phyloP scores from a whole-genome alignment of 495 filamentous ascomycete species.

The Penicillium antarcticum region DNA sequence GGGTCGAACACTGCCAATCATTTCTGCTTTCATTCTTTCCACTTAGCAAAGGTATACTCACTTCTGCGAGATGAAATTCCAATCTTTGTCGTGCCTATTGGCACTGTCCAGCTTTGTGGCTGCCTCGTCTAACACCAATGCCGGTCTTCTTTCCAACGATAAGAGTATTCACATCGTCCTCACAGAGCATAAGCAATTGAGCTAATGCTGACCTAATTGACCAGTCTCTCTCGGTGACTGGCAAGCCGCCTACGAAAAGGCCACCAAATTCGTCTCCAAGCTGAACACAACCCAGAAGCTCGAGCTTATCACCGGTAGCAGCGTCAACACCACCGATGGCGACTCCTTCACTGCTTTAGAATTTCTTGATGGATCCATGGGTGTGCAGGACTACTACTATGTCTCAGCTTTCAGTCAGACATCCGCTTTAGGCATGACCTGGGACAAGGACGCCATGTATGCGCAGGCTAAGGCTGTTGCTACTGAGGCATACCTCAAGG shows the following conservation, averaged over 20 bases:
- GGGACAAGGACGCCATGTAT: slow-evolving; percentile 54
- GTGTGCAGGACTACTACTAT: slow-evolving; percentile 63
- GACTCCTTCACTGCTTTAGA: slow-evolving; percentile 11
- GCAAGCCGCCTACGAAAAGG: slow-evolving; percentile 72
- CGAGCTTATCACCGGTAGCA: slow-evolving; percentile 73
- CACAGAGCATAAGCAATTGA: too few species aligned
- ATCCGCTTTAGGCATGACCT: slow-evolving; percentile 59
- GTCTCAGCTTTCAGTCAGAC: slow-evolving; percentile 59
- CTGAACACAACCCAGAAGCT: slow-evolving; percentile 81
- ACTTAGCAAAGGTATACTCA: too few species aligned
- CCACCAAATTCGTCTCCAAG: slow-evolving; percentile 68
- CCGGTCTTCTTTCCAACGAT: too few species aligned
- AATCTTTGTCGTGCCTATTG: too few species aligned
- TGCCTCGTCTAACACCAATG: too few species aligned
- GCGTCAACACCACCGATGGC: slow-evolving; percentile 44
- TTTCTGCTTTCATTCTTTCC: too few species aligned
- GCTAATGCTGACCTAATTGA: too few species aligned
- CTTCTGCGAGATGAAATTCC: too few species aligned
- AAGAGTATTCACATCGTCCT: too few species aligned
- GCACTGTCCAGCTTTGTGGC: too few species aligned
- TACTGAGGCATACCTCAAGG: slow-evolving; percentile 48
- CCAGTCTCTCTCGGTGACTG: slow-evolving; percentile 50
- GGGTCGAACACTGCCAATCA: too few species aligned
- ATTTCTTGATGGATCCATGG: slow-evolving; percentile 44
- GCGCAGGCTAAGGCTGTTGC: slow-evolving; percentile 49